phyloP scores from a whole-genome alignment of 768 basidiomycete species.

The Panus rudis region DNA sequence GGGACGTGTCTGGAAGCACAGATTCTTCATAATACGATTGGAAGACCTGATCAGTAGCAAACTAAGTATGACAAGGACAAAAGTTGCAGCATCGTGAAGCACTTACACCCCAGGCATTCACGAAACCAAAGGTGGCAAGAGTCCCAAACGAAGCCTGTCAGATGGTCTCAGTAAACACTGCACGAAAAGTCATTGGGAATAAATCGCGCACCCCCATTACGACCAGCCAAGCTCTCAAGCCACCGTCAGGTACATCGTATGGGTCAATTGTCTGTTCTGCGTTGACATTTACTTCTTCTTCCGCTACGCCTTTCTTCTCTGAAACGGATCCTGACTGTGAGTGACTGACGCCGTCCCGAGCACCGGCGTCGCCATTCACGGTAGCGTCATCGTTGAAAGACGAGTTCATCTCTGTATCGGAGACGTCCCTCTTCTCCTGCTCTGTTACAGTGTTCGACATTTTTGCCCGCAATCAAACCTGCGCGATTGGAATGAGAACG shows the following conservation, averaged over 20 bases:
- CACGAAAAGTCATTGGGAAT: constrained; percentile 1
- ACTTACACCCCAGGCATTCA: constrained; percentile 71
- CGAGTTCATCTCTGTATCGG: too few species aligned
- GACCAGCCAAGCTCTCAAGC: constrained; percentile 36
- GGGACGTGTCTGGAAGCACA: constrained; percentile 38
- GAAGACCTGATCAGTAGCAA: constrained; percentile 58
- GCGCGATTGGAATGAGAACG: too few species aligned
- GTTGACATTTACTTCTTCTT: neutral
- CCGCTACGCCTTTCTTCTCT: too few species aligned
- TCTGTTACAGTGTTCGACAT: too few species aligned
- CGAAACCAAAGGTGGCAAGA: constrained; percentile 55
- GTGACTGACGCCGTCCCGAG: too few species aligned
- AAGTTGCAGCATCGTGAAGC: neutral
- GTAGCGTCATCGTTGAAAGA: too few species aligned
- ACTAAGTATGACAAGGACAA: constrained; percentile 1
- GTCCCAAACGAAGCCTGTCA: constrained; percentile 27
- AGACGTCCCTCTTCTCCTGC: too few species aligned
- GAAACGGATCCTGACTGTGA: too few species aligned
- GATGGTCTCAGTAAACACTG: constrained; percentile 1
- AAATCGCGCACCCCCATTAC: constrained; percentile 31
- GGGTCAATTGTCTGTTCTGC: constrained; percentile 1
- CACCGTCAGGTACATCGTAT: constrained; percentile 36
- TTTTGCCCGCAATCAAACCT: too few species aligned
- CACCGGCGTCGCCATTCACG: too few species aligned
- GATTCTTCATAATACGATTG: constrained; percentile 64